Evolutionary conservation across 2,329 filamentous ascomycete species (phyloP).

Genomic region (Periconia sp.): DNA sequence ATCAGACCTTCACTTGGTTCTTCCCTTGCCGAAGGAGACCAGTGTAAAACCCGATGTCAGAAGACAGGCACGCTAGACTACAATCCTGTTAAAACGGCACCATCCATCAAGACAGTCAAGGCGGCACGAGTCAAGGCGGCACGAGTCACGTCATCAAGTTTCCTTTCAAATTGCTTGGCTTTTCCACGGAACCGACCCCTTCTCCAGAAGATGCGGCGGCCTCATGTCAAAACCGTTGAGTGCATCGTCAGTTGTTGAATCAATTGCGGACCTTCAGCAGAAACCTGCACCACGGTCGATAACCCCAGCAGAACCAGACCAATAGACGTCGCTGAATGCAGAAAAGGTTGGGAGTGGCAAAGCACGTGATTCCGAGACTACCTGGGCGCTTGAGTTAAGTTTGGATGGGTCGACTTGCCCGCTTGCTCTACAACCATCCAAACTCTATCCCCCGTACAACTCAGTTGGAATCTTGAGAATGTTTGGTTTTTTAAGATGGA

Average conservation of each 20-base stretch:
- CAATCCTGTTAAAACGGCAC: conserved; percentile 1
- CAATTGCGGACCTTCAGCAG: conserved; percentile 4
- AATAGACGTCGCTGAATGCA: neutral
- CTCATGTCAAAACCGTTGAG: conserved; percentile 1
- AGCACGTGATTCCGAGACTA: neutral
- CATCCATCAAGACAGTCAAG: conserved; percentile 3
- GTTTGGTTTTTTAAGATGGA: conserved; percentile 11
- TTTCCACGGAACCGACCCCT: neutral
- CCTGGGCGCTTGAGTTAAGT: neutral
- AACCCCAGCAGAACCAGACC: conserved; percentile 5
- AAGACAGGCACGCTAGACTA: neutral
- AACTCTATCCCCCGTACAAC: conserved; percentile 1
- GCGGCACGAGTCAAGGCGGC: neutral
- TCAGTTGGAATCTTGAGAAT: conserved; percentile 6
- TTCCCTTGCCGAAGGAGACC: conserved; percentile 3
- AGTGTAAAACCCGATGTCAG: conserved; percentile 6
- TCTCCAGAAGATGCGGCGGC: neutral
- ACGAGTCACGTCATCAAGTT: neutral
- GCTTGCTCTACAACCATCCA: conserved; percentile 2
- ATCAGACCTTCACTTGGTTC: neutral
- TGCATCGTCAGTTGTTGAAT: conserved; percentile 1
- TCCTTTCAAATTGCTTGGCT: conserved; percentile 1
- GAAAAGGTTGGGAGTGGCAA: neutral
- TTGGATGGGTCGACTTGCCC: conserved; percentile 2
- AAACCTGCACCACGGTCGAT: conserved; percentile 7